Evolutionary conservation across 2,329 filamentous ascomycete species (phyloP).

Genomic region (Fusarium sp.): DNA sequence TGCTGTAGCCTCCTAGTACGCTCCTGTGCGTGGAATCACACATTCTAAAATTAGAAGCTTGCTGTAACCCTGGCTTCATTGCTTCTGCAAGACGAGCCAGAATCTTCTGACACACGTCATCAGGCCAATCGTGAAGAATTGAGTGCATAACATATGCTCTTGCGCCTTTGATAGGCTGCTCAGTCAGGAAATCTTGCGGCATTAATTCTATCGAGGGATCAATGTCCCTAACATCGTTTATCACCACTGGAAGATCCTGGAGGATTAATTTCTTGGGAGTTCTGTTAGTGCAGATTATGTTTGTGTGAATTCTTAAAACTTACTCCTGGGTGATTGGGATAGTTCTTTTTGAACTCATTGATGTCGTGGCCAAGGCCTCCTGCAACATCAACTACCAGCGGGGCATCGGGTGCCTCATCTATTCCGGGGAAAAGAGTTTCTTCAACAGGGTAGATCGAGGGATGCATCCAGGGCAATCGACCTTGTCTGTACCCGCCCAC

Average conservation of each 20-base stretch:
- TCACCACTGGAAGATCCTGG: not conserved
- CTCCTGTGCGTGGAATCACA: not conserved
- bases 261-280: not conserved
- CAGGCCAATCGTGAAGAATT: not conserved
- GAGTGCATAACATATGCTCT: not conserved
- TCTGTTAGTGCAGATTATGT: not conserved
- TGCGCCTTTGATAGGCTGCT: not conserved
- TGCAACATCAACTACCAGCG: not conserved
- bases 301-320: not conserved
- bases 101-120: not conserved
- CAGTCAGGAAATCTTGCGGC: not conserved
- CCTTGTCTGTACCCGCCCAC: not conserved
- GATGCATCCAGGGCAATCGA: not conserved
- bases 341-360: not conserved
- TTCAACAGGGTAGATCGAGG: not conserved
- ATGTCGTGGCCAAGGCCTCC: not conserved
- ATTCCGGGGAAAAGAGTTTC: not conserved
- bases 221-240: not conserved
- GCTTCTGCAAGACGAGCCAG: not conserved
- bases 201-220: not conserved
- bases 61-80: not conserved
- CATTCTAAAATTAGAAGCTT: not conserved
- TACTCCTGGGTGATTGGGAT: not conserved
- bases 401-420: not conserved
- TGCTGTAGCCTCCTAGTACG: not conserved